Conservation (phyloP, 2,329 filamentous ascomycete species). For the Pezicula rhizophila region DNA sequence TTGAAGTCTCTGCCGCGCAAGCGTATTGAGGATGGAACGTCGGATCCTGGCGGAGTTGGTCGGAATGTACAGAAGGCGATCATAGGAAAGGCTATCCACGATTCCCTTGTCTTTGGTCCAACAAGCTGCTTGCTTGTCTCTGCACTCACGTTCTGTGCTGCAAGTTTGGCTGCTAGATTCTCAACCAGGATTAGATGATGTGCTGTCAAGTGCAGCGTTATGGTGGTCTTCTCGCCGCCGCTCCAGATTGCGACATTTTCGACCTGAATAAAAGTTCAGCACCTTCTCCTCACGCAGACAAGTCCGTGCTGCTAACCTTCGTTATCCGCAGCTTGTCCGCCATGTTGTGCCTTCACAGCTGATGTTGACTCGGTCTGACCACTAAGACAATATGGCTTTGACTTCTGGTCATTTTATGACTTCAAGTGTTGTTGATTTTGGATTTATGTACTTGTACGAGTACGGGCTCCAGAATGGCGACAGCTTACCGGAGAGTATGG, state of each 20-base stretch:
- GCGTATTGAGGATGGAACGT: constrained; percentile 74
- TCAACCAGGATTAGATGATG: constrained; percentile 48
- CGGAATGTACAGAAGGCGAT: constrained; percentile 75
- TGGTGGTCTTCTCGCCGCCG: constrained; percentile 49
- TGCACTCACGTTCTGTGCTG: constrained; percentile 17
- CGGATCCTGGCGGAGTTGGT: constrained; percentile 62
- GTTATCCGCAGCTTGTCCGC: constrained; percentile 39
- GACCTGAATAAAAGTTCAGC: constrained; percentile 34
- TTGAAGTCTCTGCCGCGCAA: constrained; percentile 90
- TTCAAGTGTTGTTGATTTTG: too few relatives aligned
- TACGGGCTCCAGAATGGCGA: too few relatives aligned
- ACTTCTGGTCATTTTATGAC: too few relatives aligned
- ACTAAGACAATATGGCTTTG: constrained; percentile 4
- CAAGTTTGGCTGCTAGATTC: constrained; percentile 22
- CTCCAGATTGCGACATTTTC: constrained; percentile 56
- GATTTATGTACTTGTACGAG: too few relatives aligned
- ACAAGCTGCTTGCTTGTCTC: constrained; percentile 29
- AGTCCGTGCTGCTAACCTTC: constrained; percentile 29
- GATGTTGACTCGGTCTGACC: constrained; percentile 10
- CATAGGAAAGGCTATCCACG: constrained; percentile 94
- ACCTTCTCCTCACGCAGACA: not conserved
- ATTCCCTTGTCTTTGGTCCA: constrained; percentile 54
- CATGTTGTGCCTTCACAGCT: constrained; percentile 18
- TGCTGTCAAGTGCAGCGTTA: constrained; percentile 55
- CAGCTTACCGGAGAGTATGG: too few relatives aligned